These are phyloP conservation scores for Starmerella bombicola DNA, from an alignment of 805 yeast genomes.

Conservation along the genomic window DNA sequence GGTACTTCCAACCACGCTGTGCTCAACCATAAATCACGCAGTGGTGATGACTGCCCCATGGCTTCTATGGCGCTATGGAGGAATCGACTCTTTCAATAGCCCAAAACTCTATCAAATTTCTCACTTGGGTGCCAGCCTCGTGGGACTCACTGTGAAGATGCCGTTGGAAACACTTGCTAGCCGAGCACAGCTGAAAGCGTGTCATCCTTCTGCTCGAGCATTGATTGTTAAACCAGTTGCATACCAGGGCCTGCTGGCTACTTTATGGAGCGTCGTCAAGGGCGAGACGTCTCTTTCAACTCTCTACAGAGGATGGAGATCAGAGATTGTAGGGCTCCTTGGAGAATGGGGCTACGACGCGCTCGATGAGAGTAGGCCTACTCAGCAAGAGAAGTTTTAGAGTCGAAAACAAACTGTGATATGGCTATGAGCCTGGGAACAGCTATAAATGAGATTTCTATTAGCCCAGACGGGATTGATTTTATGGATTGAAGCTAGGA, in stretches of 20 bases:
- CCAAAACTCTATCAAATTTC: conserved; percentile 49
- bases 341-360: conserved; percentile 60
- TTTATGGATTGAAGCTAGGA: too few relatives aligned
- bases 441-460: too few relatives aligned
- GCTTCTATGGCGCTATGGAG: conserved; percentile 44
- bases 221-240: conserved; percentile 48
- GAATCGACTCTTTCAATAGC: conserved; percentile 53
- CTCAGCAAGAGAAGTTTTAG: conserved; percentile 17
- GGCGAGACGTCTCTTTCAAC: conserved; percentile 36
- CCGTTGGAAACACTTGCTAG: conserved; percentile 81
- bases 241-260: conserved; percentile 43
- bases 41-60: conserved; percentile 59
- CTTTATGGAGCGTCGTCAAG: conserved; percentile 38
- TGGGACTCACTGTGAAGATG: conserved; percentile 61
- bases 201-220: conserved; percentile 30
- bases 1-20: conserved; percentile 53
- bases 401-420: too few relatives aligned
- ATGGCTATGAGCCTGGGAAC: too few relatives aligned
- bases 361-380: conserved; percentile 17
- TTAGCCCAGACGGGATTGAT: too few relatives aligned
- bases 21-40: conserved; percentile 47
- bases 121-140: conserved; percentile 46
- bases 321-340: conserved; percentile 62
- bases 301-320: conserved; percentile 83
- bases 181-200: conserved; percentile 59